Evolutionary conservation across 2,329 filamentous ascomycete species (phyloP), one percentile per base, ranked within the genome.

Genomic region (Clathrospora elynae): DNA sequence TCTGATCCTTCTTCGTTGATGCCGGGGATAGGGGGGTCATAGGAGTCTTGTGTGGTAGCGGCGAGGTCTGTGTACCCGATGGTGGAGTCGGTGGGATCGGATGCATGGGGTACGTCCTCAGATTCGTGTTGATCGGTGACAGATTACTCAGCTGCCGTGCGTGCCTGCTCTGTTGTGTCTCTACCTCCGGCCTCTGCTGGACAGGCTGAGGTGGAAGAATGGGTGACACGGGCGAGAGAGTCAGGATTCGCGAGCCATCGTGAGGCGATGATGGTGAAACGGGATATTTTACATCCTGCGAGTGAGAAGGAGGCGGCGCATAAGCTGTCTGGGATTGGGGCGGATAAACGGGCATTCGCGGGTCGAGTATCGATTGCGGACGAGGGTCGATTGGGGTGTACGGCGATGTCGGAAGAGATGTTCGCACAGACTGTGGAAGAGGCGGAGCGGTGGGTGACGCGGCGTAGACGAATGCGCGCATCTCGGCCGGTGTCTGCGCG

Each of bases 401-500:
- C 8, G 63, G 46, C 39, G 62, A 49, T 49, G 61, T 53, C 13
- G 59, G 56, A 28, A 51, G 40, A 4, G 59, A 32, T 45, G 42
- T 58, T 11, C 38, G 46, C 8, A 52, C 46, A 31, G 44, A 52
- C 14, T 55, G 55, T 14, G 60, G 61, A 36, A 56, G 40, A 7
- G 60, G 57, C 30, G 62, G 61, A 16, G 62, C 60, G 20, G 45
- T 55, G 4, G 58, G 55, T 24, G 56, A 63, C 2, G 59, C 56
- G 17, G 55, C 53, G 28, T 62, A 63, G 28, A 59, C 53, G 37
- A 52, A 51, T 24, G 50, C 63, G 28, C 62, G 58, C 45, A 61
- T 62, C 42, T 68, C 66, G 9, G 65, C 52, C 6, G 68, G 68
- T 12, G 67, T 70, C 22, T 66, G 62, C 26, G 64, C 61, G 51